Conservation (phyloP, 2,329 filamentous ascomycete species). For the Aspergillus tanneri region DNA sequence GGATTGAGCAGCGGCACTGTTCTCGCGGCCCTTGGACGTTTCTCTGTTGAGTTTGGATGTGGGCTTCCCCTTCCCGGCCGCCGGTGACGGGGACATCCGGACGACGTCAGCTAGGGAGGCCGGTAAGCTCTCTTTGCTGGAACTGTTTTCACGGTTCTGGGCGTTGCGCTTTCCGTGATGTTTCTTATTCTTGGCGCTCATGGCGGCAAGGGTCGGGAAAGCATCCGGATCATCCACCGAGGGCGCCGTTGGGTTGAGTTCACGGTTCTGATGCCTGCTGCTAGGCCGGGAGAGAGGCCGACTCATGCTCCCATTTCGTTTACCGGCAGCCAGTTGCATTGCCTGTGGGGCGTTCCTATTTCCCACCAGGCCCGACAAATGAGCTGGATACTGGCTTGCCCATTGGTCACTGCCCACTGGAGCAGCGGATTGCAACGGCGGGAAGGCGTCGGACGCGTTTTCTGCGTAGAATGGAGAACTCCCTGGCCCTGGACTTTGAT, state of each 20-base stretch:
- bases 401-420: slow-evolving; percentile 61
- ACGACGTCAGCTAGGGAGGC: slow-evolving; percentile 90
- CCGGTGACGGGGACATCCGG: slow-evolving; percentile 89
- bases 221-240: slow-evolving; percentile 92
- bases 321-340: slow-evolving; percentile 31
- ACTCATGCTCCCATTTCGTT: slow-evolving; percentile 55
- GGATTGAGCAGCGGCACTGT: slow-evolving; percentile 75
- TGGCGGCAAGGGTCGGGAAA: slow-evolving; percentile 84
- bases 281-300: slow-evolving; percentile 77
- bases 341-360: slow-evolving; percentile 40
- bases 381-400: slow-evolving; percentile 51
- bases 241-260: slow-evolving; percentile 64
- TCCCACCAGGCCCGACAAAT: slow-evolving; percentile 45
- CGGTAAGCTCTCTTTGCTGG: slow-evolving; percentile 66
- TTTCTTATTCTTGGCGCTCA: slow-evolving; percentile 76
- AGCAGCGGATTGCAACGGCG: slow-evolving; percentile 65
- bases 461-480: slow-evolving; percentile 73
- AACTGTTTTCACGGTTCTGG: slow-evolving; percentile 56
- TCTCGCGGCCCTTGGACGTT: slow-evolving; percentile 67
- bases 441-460: slow-evolving; percentile 77
- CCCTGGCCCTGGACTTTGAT: slow-evolving; percentile 51
- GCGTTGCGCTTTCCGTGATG: slow-evolving; percentile 89
- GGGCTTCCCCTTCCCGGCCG: slow-evolving; percentile 55
- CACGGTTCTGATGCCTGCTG: slow-evolving; percentile 73
- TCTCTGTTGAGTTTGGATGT: slow-evolving; percentile 61